phyloP scores from a whole-genome alignment of 768 basidiomycete species.

The Pleurotus djamor region DNA sequence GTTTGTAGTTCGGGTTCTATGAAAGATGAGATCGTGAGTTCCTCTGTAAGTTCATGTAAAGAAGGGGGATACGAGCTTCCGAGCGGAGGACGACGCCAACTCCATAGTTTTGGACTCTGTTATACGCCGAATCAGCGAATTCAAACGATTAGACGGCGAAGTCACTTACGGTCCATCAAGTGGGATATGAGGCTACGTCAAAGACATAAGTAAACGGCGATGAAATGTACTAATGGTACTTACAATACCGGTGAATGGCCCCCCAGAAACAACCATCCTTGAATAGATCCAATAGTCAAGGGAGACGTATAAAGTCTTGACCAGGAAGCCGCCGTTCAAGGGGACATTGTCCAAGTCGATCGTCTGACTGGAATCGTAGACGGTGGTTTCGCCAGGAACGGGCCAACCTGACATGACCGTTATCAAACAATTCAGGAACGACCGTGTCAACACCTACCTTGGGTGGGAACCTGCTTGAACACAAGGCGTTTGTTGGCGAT shows the following conservation, averaged over 20 bases:
- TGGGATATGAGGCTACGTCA: background rate
- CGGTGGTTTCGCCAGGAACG: slow-evolving; percentile 34
- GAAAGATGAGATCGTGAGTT: background rate
- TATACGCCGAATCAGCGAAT: no score
- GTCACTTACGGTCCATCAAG: no score
- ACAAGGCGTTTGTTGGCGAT: no score
- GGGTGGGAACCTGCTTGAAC: no score
- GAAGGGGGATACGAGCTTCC: background rate
- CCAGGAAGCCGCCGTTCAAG: slow-evolving; percentile 34
- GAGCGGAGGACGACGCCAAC: slow-evolving; percentile 15
- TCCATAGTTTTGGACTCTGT: slow-evolving; percentile 12
- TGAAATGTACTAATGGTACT: slow-evolving; percentile 4
- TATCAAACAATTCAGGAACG: no score
- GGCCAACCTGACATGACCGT: no score
- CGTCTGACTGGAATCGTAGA: slow-evolving; percentile 32
- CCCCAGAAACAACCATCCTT: slow-evolving; percentile 22
- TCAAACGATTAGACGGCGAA: no score
- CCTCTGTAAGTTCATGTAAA: background rate
- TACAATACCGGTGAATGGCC: background rate
- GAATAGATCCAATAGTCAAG: slow-evolving; percentile 43
- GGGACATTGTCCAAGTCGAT: slow-evolving; percentile 41
- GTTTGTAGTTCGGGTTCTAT: slow-evolving; percentile 8
- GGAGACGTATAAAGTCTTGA: slow-evolving; percentile 42
- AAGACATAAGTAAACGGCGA: background rate
- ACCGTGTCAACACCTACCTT: no score